Evolutionary conservation across 2,329 filamentous ascomycete species (phyloP), one percentile per base, ranked within the genome.

Genomic region (Biscogniauxia sp.): DNA sequence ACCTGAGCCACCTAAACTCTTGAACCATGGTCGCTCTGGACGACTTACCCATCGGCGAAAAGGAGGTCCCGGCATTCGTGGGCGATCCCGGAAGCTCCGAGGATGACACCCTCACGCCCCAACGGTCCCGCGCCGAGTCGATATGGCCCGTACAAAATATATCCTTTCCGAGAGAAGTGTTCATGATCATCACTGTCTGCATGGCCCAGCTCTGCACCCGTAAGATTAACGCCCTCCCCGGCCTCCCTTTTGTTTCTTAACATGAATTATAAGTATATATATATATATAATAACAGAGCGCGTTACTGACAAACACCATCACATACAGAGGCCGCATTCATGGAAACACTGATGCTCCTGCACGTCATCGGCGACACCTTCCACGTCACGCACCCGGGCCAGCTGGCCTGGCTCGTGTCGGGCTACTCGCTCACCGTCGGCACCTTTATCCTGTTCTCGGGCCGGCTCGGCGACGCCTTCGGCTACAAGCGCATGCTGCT

Each of bases 361-460:
- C 74, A 79, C 51, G 70, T 77, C 58, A 81, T 84, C 54, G 79
- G 75, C 15, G 64, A 70, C 4, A 74, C 70, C 20, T 80, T 83
- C 58, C 71, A 69, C 11, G 72, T 76, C 57, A 68, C 68, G 1
- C 74, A 76, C 55, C 74, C 77, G 2, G 79, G 76, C 28, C 70
- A 77, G 52, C 69, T 77, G 28, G 72, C 74, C 17, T 82, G 80
- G 80, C 74, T 80, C 37, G 72, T 79, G 32, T 79, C 80, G 20
- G 77, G 76, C 19, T 82, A 79, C 68, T 76, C 75, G 28, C 69
- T 83, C 53, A 81, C 79, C 0, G 76, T 80, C 41, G 80, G 80
- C 15, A 81, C 78, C 20, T 82, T 82, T 65, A 82, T 83, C 62
- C 71, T 82, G 4, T 69, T 81, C n/a, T 77, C 78, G 2, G 81